phyloP scores from a whole-genome alignment of 768 basidiomycete genomes.

The Sporobolomyces pararoseus region DNA sequence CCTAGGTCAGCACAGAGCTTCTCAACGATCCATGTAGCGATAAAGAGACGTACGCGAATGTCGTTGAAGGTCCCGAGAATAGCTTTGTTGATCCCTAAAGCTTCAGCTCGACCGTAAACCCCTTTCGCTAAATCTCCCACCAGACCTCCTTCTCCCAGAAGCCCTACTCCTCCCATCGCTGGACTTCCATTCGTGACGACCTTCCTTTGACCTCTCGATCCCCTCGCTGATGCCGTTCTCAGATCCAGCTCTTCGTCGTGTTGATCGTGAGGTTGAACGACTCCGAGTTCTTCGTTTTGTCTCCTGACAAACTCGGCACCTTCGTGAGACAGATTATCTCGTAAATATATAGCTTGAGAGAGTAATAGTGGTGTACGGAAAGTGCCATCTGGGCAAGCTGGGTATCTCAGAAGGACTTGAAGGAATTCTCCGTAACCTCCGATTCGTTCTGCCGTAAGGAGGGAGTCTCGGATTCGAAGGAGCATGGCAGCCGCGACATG shows the following conservation, averaged over 20 bases:
- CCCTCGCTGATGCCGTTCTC: neutral
- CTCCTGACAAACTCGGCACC: conserved; percentile 18
- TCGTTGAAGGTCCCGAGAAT: conserved; percentile 39
- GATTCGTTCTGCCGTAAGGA: conserved; percentile 63
- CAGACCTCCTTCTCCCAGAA: conserved; percentile 19
- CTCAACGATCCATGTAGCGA: neutral
- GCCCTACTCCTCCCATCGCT: neutral
- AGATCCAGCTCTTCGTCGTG: conserved; percentile 18
- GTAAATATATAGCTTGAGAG: conserved; percentile 67
- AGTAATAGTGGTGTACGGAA: conserved; percentile 66
- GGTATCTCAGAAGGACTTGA: conserved; percentile 80
- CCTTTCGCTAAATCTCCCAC: conserved; percentile 42
- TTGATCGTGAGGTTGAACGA: conserved; percentile 8
- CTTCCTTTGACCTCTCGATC: conserved; percentile 7
- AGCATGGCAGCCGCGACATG: conserved; percentile 95
- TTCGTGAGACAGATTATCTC: conserved; percentile 38
- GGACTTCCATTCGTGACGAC: neutral
- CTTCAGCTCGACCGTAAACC: conserved; percentile 41
- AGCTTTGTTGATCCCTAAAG: conserved; percentile 45
- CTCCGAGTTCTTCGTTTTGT: conserved; percentile 37
- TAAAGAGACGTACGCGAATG: conserved; percentile 26
- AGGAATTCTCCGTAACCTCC: conserved; percentile 83
- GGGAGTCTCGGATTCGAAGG: conserved; percentile 76
- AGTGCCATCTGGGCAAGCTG: conserved; percentile 54
- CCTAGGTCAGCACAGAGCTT: too few species aligned